These are phyloP conservation scores for Endogone sp. DNA, from an alignment of 192 early-diverging fungal genomes.

Conservation along the genomic window DNA sequence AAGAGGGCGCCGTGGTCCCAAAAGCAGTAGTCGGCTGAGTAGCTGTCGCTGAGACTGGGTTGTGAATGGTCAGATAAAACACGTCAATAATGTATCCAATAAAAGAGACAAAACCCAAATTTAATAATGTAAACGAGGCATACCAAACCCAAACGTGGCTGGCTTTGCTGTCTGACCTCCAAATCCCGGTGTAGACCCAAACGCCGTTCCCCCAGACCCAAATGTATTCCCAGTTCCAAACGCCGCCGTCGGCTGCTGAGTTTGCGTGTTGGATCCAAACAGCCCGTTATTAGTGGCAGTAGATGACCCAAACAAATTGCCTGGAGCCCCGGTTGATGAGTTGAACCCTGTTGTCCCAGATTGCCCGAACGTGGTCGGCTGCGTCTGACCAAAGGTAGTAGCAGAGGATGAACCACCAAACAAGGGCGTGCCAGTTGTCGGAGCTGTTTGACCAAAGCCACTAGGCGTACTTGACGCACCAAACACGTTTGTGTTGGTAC, in stretches of 20 bases:
- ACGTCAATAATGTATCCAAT: not conserved
- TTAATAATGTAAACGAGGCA: not conserved
- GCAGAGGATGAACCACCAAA: conserved; percentile 27
- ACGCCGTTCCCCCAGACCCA: conserved; percentile 8
- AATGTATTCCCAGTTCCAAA: no score
- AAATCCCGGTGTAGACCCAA: conserved; percentile 20
- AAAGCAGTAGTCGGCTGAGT: conserved; percentile 34
- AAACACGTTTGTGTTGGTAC: conserved; percentile 23
- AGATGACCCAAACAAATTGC: conserved; percentile 22
- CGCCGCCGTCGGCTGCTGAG: conserved; percentile 5
- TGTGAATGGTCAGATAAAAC: not conserved
- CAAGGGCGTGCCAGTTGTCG: not conserved
- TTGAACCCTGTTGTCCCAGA: conserved; percentile 7
- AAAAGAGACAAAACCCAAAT: not conserved
- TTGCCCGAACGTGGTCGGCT: conserved; percentile 26
- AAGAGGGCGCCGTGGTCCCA: conserved; percentile 34
- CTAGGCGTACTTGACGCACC: conserved; percentile 21
- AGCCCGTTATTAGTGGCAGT: conserved; percentile 29
- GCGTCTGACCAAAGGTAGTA: conserved; percentile 9
- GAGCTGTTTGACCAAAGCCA: conserved; percentile 29
- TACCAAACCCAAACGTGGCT: conserved; percentile 22
- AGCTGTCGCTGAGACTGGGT: not conserved
- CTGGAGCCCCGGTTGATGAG: conserved; percentile 9
- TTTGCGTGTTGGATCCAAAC: conserved; percentile 9
- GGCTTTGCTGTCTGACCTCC: conserved; percentile 20